Conservation (phyloP, 805 yeast species). For the Sugiyamaella boreocaroliniensis region DNA sequence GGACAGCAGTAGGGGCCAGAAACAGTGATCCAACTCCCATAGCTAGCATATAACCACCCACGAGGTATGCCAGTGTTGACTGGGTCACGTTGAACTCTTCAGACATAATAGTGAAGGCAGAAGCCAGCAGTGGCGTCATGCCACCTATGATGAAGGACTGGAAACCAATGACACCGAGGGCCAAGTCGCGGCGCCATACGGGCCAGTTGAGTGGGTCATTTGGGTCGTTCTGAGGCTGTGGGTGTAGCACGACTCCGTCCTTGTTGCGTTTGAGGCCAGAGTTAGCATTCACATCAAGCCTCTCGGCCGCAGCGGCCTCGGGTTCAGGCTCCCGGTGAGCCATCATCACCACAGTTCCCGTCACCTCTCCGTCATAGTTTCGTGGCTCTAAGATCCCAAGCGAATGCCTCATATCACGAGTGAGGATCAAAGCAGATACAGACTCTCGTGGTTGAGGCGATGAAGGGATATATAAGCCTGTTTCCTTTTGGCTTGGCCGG, state of each 20-base stretch:
- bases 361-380: slow-evolving; percentile 33
- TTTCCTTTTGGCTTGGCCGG: not conserved
- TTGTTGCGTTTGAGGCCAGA: slow-evolving; percentile 38
- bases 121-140: slow-evolving; percentile 53
- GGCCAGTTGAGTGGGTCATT: slow-evolving; percentile 68
- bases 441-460: too few relatives aligned
- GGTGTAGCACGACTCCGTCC: slow-evolving; percentile 46
- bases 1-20: slow-evolving; percentile 51
- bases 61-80: slow-evolving; percentile 44
- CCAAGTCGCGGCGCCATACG: slow-evolving; percentile 48
- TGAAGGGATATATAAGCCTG: too few relatives aligned
- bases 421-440: not conserved
- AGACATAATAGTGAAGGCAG: slow-evolving; percentile 42
- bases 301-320: slow-evolving; percentile 1
- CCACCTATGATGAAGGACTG: slow-evolving; percentile 59
- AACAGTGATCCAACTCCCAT: slow-evolving; percentile 53
- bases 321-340: not conserved
- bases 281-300: not conserved
- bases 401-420: not conserved
- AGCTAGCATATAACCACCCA: slow-evolving; percentile 53
- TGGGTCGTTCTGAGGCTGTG: slow-evolving; percentile 58
- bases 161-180: slow-evolving; percentile 47
- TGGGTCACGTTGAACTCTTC: slow-evolving; percentile 39
- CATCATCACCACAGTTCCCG: slow-evolving; percentile 36
- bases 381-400: slow-evolving; percentile 40